These are phyloP conservation scores for Meyerozyma carpophila DNA, from an alignment of 1,139 yeast species.

Conservation along the genomic window DNA sequence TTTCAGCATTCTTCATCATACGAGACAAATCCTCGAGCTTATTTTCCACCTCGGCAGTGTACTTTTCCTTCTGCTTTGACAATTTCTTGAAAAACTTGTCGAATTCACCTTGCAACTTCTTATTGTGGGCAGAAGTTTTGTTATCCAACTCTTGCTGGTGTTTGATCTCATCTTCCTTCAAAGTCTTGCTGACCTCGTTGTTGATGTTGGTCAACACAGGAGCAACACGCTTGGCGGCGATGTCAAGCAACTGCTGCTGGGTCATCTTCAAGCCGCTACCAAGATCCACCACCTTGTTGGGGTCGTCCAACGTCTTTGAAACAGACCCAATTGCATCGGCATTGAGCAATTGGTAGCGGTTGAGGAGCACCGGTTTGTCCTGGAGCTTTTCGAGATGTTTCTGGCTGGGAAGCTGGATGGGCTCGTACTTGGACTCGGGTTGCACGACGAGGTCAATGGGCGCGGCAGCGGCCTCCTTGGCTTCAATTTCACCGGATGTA, in stretches of 20 bases:
- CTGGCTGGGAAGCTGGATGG: constrained; percentile 30
- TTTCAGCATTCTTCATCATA: constrained; percentile 26
- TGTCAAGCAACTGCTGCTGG: constrained; percentile 50
- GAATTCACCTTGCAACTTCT: constrained; percentile 37
- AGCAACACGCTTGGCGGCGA: constrained; percentile 53
- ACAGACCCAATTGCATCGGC: constrained; percentile 44
- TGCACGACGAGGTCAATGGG: constrained; percentile 26
- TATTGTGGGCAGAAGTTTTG: constrained; percentile 39
- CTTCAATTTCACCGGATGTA: constrained; percentile 3
- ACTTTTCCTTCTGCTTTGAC: constrained; percentile 36
- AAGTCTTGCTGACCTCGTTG: constrained; percentile 44
- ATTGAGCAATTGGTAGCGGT: constrained; percentile 45
- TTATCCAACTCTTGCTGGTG: constrained; percentile 34
- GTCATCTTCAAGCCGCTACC: constrained; percentile 54
- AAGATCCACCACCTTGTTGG: constrained; percentile 45
- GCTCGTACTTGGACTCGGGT: constrained; percentile 30
- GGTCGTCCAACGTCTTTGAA: constrained; percentile 42
- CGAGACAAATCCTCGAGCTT: constrained; percentile 29
- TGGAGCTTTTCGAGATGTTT: constrained; percentile 38
- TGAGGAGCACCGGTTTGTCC: constrained; percentile 45
- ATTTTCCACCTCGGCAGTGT: constrained; percentile 33
- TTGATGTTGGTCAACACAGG: constrained; percentile 50
- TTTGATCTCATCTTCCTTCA: constrained; percentile 43
- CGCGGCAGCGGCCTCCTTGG: neutral
- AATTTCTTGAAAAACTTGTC: constrained; percentile 36